Evolutionary conservation across 495 filamentous ascomycete species (phyloP).

Genomic region (Niebla homalea): DNA sequence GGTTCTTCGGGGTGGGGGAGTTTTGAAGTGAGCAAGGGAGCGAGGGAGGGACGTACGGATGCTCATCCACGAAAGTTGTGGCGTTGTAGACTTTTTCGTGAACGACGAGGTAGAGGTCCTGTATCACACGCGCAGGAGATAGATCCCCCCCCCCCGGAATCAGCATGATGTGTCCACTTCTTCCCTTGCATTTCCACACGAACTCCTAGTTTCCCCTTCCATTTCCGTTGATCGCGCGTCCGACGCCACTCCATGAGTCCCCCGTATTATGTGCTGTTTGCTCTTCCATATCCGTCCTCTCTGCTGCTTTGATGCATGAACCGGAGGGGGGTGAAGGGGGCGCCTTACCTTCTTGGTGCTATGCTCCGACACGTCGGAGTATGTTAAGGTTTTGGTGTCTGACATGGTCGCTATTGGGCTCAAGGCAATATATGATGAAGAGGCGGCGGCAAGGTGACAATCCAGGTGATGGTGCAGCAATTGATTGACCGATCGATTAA

Average conservation of each 20-base stretch:
- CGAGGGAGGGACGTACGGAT: constrained; percentile 69
- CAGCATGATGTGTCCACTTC: no score
- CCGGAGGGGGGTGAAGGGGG: background rate
- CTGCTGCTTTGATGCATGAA: background rate
- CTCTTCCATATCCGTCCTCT: no score
- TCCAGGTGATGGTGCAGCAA: background rate
- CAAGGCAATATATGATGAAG: background rate
- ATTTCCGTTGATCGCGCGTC: background rate
- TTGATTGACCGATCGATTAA: background rate
- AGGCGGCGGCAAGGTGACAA: background rate
- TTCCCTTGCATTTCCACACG: no score
- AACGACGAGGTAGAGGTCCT: constrained; percentile 76
- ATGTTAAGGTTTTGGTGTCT: constrained; percentile 58
- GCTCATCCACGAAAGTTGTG: constrained; percentile 88
- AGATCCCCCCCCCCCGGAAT: background rate
- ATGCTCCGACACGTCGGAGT: constrained; percentile 74
- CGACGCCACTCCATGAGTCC: background rate
- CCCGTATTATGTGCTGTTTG: no score
- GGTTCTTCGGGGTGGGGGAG: no score
- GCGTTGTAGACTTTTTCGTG: constrained; percentile 94
- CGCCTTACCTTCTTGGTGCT: constrained; percentile 62
- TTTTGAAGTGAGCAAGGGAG: no score
- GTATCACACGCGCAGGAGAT: background rate
- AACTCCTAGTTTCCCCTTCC: no score
- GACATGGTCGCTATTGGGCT: constrained; percentile 42